Conservation (phyloP, 108 stramenopile genomes). For the Mediolabrus comicus region DNA sequence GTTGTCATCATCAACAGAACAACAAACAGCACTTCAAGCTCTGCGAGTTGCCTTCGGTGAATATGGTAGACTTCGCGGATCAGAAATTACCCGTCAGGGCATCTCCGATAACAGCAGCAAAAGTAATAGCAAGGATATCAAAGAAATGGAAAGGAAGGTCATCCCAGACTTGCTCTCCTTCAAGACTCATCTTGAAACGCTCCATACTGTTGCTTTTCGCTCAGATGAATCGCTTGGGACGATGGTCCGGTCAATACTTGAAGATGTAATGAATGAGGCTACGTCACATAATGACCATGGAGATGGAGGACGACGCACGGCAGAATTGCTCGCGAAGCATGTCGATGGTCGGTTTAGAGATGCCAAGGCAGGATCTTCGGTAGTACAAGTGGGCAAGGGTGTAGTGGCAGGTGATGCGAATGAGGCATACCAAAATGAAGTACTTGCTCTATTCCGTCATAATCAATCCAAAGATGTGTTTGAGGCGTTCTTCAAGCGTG, state of each 20-base stretch:
- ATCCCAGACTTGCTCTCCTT: conserved; percentile 66
- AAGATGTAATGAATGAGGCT: conserved; percentile 74
- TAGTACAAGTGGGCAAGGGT: conserved; percentile 6
- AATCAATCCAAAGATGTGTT: conserved; percentile 95
- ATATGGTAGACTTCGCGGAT: conserved; percentile 39
- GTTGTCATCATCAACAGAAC: conserved; percentile 6
- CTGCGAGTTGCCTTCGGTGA: conserved; percentile 34
- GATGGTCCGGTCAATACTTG: conserved; percentile 81
- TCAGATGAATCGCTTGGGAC: conserved; percentile 64
- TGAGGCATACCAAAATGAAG: conserved; percentile 46
- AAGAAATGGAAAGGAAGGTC: conserved; percentile 55
- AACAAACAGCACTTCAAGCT: conserved; percentile 33
- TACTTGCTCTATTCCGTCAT: conserved; percentile 87
- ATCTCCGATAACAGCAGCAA: conserved; percentile 10
- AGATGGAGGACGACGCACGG: conserved; percentile 60
- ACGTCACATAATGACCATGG: conserved; percentile 14
- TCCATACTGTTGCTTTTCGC: conserved; percentile 61
- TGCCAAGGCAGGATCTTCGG: conserved; percentile 47
- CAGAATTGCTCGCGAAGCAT: conserved; percentile 91
- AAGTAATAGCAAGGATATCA: conserved; percentile 25
- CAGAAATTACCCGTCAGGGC: conserved; percentile 46
- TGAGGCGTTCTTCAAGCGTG: conserved; percentile 96
- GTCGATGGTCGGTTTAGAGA: conserved; percentile 70
- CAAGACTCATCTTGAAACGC: conserved; percentile 55
- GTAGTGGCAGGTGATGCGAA: conserved; percentile 29